Conservation (phyloP, 1,139 yeast species). For the Tardiomyces blankii region DNA sequence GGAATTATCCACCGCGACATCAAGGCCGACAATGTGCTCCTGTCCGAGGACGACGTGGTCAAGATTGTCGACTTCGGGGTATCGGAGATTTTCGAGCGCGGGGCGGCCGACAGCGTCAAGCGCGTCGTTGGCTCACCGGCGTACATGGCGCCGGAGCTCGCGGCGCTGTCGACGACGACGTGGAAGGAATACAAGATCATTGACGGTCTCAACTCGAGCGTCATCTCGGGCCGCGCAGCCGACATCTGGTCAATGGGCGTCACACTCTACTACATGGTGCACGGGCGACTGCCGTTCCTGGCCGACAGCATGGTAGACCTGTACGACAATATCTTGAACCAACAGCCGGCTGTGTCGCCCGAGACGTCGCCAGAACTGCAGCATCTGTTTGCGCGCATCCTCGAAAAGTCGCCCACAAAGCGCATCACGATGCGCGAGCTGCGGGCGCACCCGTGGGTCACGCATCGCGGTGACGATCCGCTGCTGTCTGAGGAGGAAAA, state of each 20-base stretch:
- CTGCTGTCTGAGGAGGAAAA: conserved; percentile 29
- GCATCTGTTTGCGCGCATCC: conserved; percentile 21
- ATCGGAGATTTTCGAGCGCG: conserved; percentile 51
- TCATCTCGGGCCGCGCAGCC: conserved; percentile 49
- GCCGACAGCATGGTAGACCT: conserved; percentile 39
- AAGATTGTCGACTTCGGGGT: conserved; percentile 96
- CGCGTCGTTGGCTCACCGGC: conserved; percentile 84
- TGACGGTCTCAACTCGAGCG: conserved; percentile 24
- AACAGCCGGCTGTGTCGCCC: conserved; percentile 14
- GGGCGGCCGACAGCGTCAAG: conserved; percentile 36
- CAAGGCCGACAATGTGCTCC: conserved; percentile 82
- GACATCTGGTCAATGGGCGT: conserved; percentile 80
- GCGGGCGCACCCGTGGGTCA: conserved; percentile 51
- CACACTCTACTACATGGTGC: conserved; percentile 33
- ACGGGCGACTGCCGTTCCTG: conserved; percentile 31
- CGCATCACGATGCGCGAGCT: conserved; percentile 44
- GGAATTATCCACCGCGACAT: conserved; percentile 94
- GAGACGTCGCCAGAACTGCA: conserved; percentile 13
- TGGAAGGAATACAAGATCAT: conserved; percentile 23
- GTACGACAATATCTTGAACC: conserved; percentile 22
- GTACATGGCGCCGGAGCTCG: conserved; percentile 73
- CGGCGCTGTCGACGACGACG: conserved; percentile 29
- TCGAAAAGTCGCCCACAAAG: conserved; percentile 43
- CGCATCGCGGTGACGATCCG: conserved; percentile 27
- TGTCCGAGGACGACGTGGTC: conserved; percentile 62